Conservation (phyloP, 208 protist species). For the Zelonia costaricensis region DNA sequence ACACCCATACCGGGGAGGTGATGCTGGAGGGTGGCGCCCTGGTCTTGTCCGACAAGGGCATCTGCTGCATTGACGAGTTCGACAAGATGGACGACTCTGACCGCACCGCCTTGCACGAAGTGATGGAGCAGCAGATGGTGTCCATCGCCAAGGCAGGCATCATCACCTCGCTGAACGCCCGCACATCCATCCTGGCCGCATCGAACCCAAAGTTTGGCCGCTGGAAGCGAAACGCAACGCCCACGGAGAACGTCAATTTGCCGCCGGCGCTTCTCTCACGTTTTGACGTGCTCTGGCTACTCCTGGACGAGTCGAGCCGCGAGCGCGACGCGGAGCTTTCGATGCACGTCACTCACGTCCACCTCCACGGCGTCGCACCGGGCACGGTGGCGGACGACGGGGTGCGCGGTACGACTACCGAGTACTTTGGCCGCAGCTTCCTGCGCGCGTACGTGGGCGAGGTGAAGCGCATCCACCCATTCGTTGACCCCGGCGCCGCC, state of each 20-base stretch:
- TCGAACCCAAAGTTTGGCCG: slow-evolving; percentile 98
- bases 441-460: slow-evolving; percentile 87
- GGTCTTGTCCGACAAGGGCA: slow-evolving; percentile 97
- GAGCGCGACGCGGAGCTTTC: slow-evolving; percentile 95
- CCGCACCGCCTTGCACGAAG: slow-evolving; percentile 97
- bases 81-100: slow-evolving; percentile 99
- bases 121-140: slow-evolving; percentile 99
- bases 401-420: slow-evolving; percentile 41
- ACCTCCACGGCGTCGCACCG: slow-evolving; percentile 78
- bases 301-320: slow-evolving; percentile 88
- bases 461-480: slow-evolving; percentile 81
- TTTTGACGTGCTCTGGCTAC: slow-evolving; percentile 96
- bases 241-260: slow-evolving; percentile 98
- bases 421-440: slow-evolving; percentile 87
- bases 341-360: slow-evolving; percentile 92
- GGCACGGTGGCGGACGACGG: slow-evolving; percentile 53
- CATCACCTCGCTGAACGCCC: slow-evolving; percentile 98
- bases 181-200: slow-evolving; percentile 98
- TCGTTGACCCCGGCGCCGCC: slow-evolving; percentile 67
- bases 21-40: slow-evolving; percentile 97
- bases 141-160: slow-evolving; percentile 99
- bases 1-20: slow-evolving; percentile 96
- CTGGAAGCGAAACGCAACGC: slow-evolving; percentile 93
- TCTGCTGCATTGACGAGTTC: slow-evolving; percentile 99
- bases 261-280: slow-evolving; percentile 98